These are phyloP conservation scores for Candida manassasensis DNA, from an alignment of 805 yeast species.

Conservation along the genomic window DNA sequence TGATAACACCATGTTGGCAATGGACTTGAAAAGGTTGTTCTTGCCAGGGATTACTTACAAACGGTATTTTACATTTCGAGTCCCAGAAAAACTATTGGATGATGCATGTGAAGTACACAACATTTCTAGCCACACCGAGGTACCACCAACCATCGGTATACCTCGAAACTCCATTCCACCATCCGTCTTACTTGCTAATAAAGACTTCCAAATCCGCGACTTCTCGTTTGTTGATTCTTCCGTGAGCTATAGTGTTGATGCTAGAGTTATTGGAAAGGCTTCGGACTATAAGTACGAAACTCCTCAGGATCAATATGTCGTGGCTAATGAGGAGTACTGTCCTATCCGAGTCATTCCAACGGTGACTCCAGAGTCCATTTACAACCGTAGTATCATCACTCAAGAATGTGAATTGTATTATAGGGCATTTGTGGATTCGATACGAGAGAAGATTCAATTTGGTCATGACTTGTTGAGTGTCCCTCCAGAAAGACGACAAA, in stretches of 20 bases:
- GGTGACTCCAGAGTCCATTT: conserved; percentile 16
- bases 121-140: conserved; percentile 28
- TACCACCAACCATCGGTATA: conserved; percentile 36
- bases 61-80: conserved; percentile 36
- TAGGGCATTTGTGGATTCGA: conserved; percentile 30
- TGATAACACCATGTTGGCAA: conserved; percentile 31
- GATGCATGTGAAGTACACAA: conserved; percentile 35
- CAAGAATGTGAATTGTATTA: conserved; percentile 23
- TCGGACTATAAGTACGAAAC: conserved; percentile 25
- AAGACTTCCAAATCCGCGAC: conserved; percentile 23
- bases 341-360: conserved; percentile 35
- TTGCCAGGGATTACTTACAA: conserved; percentile 37
- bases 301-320: conserved; percentile 29
- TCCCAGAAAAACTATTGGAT: conserved; percentile 39
- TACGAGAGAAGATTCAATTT: conserved; percentile 22
- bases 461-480: conserved; percentile 16
- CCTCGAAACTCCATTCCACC: conserved; percentile 22
- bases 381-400: conserved; percentile 10
- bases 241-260: conserved; percentile 32
- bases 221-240: conserved; percentile 33
- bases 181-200: conserved; percentile 20
- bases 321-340: conserved; percentile 28
- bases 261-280: conserved; percentile 38
- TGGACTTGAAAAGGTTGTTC: conserved; percentile 33
- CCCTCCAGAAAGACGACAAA: conserved; percentile 8